Evolutionary conservation across 345 rosid genomes (phyloP).

Genomic region (Microthlaspi erraticum): DNA sequence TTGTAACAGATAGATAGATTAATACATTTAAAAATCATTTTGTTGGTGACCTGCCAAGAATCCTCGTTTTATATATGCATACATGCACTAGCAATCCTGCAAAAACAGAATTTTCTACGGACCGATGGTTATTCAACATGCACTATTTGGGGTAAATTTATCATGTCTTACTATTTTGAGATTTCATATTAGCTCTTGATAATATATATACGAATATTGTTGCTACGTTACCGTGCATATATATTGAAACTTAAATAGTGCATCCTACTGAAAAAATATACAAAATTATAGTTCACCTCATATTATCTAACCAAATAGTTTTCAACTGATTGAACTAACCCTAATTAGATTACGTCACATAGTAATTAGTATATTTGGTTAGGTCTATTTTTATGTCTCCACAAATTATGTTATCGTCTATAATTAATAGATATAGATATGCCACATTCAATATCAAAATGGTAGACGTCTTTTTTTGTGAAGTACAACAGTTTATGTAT

Average conservation of each 20-base stretch:
- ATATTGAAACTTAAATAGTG: too few relatives aligned
- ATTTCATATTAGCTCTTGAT: too few relatives aligned
- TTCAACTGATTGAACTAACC: background rate
- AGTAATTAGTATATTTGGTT: background rate
- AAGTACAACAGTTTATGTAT: background rate
- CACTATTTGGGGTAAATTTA: too few relatives aligned
- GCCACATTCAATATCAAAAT: constrained; percentile 1
- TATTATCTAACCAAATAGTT: too few relatives aligned
- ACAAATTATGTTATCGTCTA: background rate
- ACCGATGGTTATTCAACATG: background rate
- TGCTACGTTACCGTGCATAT: too few relatives aligned
- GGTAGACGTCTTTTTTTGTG: background rate
- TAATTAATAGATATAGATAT: background rate
- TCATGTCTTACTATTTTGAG: too few relatives aligned
- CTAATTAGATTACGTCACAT: background rate
- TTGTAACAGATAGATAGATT: background rate
- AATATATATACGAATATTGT: too few relatives aligned
- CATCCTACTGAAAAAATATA: too few relatives aligned
- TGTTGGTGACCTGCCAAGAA: constrained; percentile 45
- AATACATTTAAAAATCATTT: constrained; percentile 2
- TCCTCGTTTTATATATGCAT: constrained; percentile 42
- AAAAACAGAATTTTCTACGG: background rate
- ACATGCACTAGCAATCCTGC: background rate
- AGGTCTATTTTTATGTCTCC: background rate
- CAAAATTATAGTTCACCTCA: too few relatives aligned